Conservation (phyloP, 1,139 yeast genomes). For the Hansenula sp. region DNA sequence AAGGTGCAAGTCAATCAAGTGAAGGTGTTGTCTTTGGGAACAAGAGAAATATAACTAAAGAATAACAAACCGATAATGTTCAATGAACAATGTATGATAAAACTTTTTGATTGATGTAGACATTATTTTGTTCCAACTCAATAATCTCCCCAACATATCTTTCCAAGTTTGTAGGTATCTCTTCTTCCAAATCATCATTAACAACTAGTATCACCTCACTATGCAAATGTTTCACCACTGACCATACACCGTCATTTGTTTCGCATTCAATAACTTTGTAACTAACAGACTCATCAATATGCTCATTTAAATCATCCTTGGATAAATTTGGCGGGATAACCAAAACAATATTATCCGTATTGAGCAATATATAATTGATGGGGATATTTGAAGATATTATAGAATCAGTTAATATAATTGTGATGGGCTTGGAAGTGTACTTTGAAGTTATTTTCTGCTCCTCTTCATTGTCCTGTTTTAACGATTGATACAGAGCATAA, state of each 20-base stretch:
- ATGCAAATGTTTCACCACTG: conserved; percentile 35
- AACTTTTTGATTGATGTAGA: conserved; percentile 19
- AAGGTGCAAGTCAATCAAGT: conserved; percentile 47
- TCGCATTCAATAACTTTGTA: conserved; percentile 34
- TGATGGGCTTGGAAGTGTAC: conserved; percentile 17
- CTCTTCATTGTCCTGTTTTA: neutral
- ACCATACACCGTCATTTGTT: conserved; percentile 36
- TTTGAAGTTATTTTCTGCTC: conserved; percentile 2
- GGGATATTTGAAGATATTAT: conserved; percentile 22
- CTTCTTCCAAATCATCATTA: conserved; percentile 24
- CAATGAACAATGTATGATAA: conserved; percentile 16
- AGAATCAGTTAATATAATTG: conserved; percentile 22
- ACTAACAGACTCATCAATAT: conserved; percentile 19
- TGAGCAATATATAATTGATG: conserved; percentile 17
- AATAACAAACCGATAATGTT: neutral
- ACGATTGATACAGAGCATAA: conserved; percentile 4
- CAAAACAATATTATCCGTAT: conserved; percentile 21
- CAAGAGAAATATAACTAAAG: conserved; percentile 36
- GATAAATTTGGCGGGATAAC: conserved; percentile 28
- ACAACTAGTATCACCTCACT: conserved; percentile 29
- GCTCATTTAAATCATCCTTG: conserved; percentile 20
- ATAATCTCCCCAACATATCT: conserved; percentile 25
- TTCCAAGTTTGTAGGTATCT: conserved; percentile 25
- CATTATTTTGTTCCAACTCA: conserved; percentile 19
- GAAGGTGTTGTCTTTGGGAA: conserved; percentile 50